Conservation (phyloP, 371 early-diverging fungal genomes). For the Apophysomyces ossiformis region DNA sequence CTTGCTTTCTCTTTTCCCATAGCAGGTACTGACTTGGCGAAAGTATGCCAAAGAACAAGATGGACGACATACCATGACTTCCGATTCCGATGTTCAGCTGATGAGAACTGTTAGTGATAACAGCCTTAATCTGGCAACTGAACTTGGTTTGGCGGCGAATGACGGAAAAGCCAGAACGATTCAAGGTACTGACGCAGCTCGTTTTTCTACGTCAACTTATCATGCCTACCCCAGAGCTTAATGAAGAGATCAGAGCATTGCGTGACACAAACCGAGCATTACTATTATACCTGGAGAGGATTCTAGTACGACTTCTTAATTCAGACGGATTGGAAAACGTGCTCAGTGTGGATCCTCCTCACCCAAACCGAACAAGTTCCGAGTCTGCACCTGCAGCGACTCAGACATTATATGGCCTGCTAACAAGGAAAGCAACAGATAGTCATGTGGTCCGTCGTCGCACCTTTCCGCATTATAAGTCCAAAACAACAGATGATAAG, state of each 20-base stretch:
- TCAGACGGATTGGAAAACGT: slow-evolving; percentile 30
- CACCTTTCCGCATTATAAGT: no score
- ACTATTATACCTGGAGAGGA: slow-evolving; percentile 68
- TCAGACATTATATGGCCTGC: background rate
- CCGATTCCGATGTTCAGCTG: background rate
- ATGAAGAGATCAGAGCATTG: slow-evolving; percentile 52
- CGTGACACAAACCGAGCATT: slow-evolving; percentile 67
- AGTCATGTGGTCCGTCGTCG: no score
- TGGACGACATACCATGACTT: no score
- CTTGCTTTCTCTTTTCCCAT: background rate
- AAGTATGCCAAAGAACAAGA: background rate
- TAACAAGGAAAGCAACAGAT: background rate
- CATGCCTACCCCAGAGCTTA: slow-evolving; percentile 25
- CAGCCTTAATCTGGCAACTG: slow-evolving; percentile 57
- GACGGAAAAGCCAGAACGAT: slow-evolving; percentile 18
- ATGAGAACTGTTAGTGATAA: slow-evolving; percentile 1
- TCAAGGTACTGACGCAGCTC: slow-evolving; percentile 9
- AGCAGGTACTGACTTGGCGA: slow-evolving; percentile 1
- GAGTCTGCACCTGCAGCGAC: background rate
- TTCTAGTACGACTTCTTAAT: slow-evolving; percentile 56
- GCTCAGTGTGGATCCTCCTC: slow-evolving; percentile 26
- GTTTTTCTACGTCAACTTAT: background rate
- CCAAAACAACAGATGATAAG: no score
- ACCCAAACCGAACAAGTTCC: background rate
- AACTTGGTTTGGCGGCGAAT: slow-evolving; percentile 51